phyloP scores from a whole-genome alignment of 495 filamentous ascomycete genomes.

The Schizothecium vesticola region DNA sequence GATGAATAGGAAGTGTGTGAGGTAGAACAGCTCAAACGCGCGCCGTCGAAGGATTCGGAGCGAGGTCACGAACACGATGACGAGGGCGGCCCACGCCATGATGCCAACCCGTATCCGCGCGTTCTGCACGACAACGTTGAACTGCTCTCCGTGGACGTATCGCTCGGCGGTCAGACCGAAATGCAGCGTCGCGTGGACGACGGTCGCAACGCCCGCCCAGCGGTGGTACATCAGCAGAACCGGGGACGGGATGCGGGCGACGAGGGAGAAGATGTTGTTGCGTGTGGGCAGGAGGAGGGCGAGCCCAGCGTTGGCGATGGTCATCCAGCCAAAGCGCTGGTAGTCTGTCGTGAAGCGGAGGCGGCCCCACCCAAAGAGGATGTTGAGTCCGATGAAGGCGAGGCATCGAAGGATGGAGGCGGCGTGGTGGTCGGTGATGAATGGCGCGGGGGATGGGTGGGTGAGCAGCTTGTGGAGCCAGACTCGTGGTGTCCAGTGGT shows the following conservation, averaged over 20 bases:
- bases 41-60: slow-evolving; percentile 4
- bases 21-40: slow-evolving; percentile 4
- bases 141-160: not conserved
- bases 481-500: too few relatives aligned
- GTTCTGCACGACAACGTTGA: slow-evolving; percentile 1
- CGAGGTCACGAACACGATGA: slow-evolving; percentile 1
- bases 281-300: slow-evolving; percentile 7
- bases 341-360: slow-evolving; percentile 9
- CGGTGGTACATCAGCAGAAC: slow-evolving; percentile 9
- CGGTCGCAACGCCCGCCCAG: slow-evolving; percentile 9
- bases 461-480: too few relatives aligned
- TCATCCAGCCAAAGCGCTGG: slow-evolving; percentile 8
- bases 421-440: slow-evolving; percentile 1
- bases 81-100: slow-evolving; percentile 6
- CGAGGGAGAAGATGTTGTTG: slow-evolving; percentile 6
- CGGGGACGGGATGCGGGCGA: slow-evolving; percentile 7
- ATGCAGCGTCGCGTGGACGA: slow-evolving; percentile 2
- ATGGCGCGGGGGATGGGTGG: not conserved
- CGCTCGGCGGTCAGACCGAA: slow-evolving; percentile 2
- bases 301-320: slow-evolving; percentile 9
- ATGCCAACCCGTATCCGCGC: slow-evolving; percentile 3
- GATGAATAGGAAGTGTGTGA: slow-evolving; percentile 2
- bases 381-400: slow-evolving; percentile 6
- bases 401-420: slow-evolving; percentile 1
- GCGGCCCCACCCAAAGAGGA: slow-evolving; percentile 9